Evolutionary conservation across 768 basidiomycete genomes (phyloP).

Genomic region (Agrocybe praecox): DNA sequence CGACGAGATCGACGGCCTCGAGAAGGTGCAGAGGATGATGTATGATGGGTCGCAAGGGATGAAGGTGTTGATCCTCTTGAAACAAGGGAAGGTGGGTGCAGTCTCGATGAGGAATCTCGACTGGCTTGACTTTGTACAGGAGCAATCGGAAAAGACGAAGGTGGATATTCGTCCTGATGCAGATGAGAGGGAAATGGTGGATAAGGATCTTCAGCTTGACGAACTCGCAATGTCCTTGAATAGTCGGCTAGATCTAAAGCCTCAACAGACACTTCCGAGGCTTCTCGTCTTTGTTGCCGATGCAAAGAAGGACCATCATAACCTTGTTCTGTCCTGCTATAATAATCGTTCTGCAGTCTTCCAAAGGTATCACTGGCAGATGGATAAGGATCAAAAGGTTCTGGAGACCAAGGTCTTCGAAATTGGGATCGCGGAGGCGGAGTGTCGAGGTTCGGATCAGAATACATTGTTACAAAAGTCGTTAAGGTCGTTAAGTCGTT

Average conservation of each 20-base stretch:
- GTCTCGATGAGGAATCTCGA: constrained; percentile 23
- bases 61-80: constrained; percentile 47
- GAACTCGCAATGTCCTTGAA: constrained; percentile 47
- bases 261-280: constrained; percentile 68
- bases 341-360: constrained; percentile 14
- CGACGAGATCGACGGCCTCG: constrained; percentile 27
- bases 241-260: constrained; percentile 78
- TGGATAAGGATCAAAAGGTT: constrained; percentile 49
- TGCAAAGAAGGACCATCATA: constrained; percentile 18
- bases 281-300: constrained; percentile 41
- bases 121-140: constrained; percentile 18
- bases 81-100: constrained; percentile 39
- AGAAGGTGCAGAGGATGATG: constrained; percentile 18
- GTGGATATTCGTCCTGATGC: constrained; percentile 27
- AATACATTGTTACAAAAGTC: constrained; percentile 36
- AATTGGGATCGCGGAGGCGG: constrained; percentile 55
- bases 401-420: constrained; percentile 70
- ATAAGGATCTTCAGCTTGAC: constrained; percentile 35
- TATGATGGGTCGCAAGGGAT: constrained; percentile 30
- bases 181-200: constrained; percentile 29
- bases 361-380: constrained; percentile 18
- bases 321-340: constrained; percentile 7
- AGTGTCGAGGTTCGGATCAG: constrained; percentile 45
- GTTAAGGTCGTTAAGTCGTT: constrained; percentile 17
- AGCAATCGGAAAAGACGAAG: constrained; percentile 27